Evolutionary conservation across 2,329 filamentous ascomycete genomes (phyloP).

Genomic region (Trichoderma koningii): DNA sequence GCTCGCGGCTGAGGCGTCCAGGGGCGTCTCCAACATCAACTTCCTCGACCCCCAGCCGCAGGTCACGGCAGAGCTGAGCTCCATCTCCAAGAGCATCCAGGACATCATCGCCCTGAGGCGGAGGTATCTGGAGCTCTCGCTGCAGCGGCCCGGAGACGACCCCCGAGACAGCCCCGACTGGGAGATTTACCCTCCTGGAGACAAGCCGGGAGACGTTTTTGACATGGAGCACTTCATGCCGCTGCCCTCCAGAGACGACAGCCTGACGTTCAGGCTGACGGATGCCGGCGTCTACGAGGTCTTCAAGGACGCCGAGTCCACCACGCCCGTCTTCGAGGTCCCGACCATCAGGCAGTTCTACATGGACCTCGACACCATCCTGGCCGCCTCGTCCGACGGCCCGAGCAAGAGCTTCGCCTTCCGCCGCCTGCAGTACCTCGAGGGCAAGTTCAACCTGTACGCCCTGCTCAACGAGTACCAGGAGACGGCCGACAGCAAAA

Average conservation of each 20-base stretch:
- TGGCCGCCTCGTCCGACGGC: slow-evolving; percentile 89
- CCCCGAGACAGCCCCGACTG: slow-evolving; percentile 8
- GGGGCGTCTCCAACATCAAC: slow-evolving; percentile 15
- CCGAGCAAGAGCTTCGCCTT: slow-evolving; percentile 98
- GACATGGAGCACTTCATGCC: slow-evolving; percentile 76
- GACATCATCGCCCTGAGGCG: slow-evolving; percentile 9
- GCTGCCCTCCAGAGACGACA: slow-evolving; percentile 66
- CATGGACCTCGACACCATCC: slow-evolving; percentile 84
- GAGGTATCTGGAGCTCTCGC: slow-evolving; percentile 1
- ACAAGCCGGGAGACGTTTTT: slow-evolving; percentile 68
- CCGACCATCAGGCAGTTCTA: slow-evolving; percentile 95
- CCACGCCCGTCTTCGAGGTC: slow-evolving; percentile 74
- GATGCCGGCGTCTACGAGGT: slow-evolving; percentile 89
- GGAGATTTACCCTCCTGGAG: slow-evolving; percentile 9
- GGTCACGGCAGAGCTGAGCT: slow-evolving; percentile 20
- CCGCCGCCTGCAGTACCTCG: slow-evolving; percentile 88
- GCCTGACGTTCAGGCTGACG: slow-evolving; percentile 76
- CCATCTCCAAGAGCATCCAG: slow-evolving; percentile 19
- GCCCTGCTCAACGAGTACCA: slow-evolving; percentile 93
- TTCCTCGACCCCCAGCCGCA: slow-evolving; percentile 20
- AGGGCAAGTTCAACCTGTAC: slow-evolving; percentile 97
- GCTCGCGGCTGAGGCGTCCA: slow-evolving; percentile 6
- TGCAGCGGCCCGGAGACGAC: slow-evolving; percentile 11
- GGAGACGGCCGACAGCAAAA: slow-evolving; percentile 96
- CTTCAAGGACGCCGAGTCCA: slow-evolving; percentile 68